Evolutionary conservation across 306 rosid genomes (phyloP).

Genomic region (Bauhinia variegata): DNA sequence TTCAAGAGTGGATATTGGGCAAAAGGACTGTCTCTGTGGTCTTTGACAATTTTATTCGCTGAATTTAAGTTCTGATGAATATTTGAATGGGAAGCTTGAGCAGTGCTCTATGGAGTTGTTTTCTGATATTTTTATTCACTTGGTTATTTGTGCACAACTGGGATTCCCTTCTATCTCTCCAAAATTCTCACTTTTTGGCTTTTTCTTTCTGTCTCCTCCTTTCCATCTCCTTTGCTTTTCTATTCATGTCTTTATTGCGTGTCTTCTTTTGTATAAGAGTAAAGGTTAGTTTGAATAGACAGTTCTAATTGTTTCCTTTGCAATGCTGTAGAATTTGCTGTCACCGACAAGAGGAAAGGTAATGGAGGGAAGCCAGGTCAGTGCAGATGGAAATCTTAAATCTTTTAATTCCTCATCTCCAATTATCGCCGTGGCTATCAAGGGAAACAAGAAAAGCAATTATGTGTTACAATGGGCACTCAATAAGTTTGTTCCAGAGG

Average conservation of each 20-base stretch:
- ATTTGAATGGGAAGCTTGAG: constrained; percentile 27
- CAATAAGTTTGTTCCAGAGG: constrained; percentile 81
- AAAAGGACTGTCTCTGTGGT: neutral
- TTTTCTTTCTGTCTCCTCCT: constrained; percentile 1
- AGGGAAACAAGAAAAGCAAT: constrained; percentile 78
- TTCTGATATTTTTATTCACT: constrained; percentile 12
- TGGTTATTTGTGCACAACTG: neutral
- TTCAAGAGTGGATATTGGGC: constrained; percentile 7
- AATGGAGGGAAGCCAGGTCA: constrained; percentile 51
- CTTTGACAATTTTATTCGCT: constrained; percentile 1
- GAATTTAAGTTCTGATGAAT: constrained; percentile 15
- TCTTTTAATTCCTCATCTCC: constrained; percentile 45
- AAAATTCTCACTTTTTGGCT: constrained; percentile 9
- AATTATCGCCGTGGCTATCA: constrained; percentile 75
- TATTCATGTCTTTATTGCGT: neutral
- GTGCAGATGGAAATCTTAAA: constrained; percentile 26
- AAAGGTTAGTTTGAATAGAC: constrained; percentile 2
- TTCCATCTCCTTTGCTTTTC: neutral
- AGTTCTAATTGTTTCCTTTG: constrained; percentile 8
- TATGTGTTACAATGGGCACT: constrained; percentile 77
- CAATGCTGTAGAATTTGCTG: constrained; percentile 20
- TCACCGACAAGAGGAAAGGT: constrained; percentile 18
- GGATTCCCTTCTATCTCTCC: neutral
- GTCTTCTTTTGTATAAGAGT: constrained; percentile 1
- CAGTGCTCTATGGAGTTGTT: neutral